Base-by-base conservation (phyloP, 208 protist species). In the Acanthamoeba healyi region DNA sequence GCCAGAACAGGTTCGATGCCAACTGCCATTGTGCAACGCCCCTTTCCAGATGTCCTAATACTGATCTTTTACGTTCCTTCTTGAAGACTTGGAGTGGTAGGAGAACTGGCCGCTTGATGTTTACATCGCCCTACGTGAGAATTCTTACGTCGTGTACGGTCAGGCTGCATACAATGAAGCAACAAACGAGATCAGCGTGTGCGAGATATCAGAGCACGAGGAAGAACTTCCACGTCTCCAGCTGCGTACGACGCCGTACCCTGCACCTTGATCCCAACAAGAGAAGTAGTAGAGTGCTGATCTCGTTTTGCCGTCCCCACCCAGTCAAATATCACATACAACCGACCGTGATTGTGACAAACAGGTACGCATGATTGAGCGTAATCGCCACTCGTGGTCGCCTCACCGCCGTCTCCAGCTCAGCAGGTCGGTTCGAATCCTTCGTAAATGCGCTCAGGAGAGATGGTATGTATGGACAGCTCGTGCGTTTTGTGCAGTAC, bases 251-350 rank as follows among this genome's bases (percentile, higher is more conserved):
- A 36, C 10, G 12, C 36, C 26, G 9, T 72, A 14, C n/a, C 38
- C 38, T 91, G 12, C 14, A 40, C 26, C 26, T n/a, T n/a, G n/a
- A n/a, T n/a, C n/a, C n/a, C n/a, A n/a, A n/a, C n/a, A n/a, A n/a
- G n/a, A n/a, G n/a, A n/a, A n/a, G n/a, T n/a, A n/a, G n/a, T n/a
- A n/a, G n/a, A n/a, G n/a, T n/a, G n/a, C n/a, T n/a, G n/a, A n/a
- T n/a, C n/a, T n/a, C n/a, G n/a, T n/a, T n/a, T n/a, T n/a, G n/a
- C n/a, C n/a, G n/a, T n/a, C n/a, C 34, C 32, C 24, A 56, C 49
- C 49, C 24, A 92, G 87, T 92, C 32, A 92, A 92, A 49, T 92
- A 77, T 51, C 87, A 92, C 19, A 10, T 74, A 17, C 58, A 92
- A 24, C 87, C 87, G 5, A 77, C 87, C 15, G 0, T 74, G 10